Evolutionary conservation across 768 basidiomycete species (phyloP), one percentile per base, ranked within the genome.

Genomic region (Naganishia kalamii): DNA sequence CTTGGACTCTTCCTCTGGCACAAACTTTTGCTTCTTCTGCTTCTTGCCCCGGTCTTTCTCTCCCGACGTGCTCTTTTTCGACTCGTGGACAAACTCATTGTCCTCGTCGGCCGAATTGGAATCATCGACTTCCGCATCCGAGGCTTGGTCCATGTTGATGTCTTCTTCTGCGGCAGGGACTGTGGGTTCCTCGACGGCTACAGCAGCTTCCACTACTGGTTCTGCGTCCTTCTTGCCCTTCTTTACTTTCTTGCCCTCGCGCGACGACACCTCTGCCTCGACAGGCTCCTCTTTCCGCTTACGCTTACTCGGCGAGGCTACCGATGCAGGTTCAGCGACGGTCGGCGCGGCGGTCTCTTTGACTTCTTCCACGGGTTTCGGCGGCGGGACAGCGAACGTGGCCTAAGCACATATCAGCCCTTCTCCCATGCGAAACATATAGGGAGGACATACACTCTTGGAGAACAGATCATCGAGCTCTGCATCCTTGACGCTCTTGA

Each of bases 1-100:
- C 19, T 83, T 75, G 0, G 88, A 88, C 78, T 97, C 93, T 61
- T 84, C 86, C 27, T 78, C 68, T 0, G 88, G 89, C 0, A 82
- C 81, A 69, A 81, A 83, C 66, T 85, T 88, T 17, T 71, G 59
- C 49, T 52, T 61, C 40, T 62, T 70, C 69, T 68, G 65, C 62
- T 76, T 78, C 41, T 59, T 61, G 27, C 59, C 66, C 54, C 62
- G 66, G 62, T 65, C 71, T 59, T 70, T 70, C 60, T 70, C 67
- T 29, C 57, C 37, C 21, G 54, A 3, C 29, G 35, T 37, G 17
- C 30, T 62, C 71, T 12, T 70, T 75, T 61, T 82, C 81, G 75
- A 74, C n/a, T 78, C 73, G 46, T 65, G 70, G 15, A 72, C 75
- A 7, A 67, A 72, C n/a, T 68, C 70, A 25, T 50, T 67, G 8